Conservation (phyloP, 345 rosid species). For the Brassica incana region DNA sequence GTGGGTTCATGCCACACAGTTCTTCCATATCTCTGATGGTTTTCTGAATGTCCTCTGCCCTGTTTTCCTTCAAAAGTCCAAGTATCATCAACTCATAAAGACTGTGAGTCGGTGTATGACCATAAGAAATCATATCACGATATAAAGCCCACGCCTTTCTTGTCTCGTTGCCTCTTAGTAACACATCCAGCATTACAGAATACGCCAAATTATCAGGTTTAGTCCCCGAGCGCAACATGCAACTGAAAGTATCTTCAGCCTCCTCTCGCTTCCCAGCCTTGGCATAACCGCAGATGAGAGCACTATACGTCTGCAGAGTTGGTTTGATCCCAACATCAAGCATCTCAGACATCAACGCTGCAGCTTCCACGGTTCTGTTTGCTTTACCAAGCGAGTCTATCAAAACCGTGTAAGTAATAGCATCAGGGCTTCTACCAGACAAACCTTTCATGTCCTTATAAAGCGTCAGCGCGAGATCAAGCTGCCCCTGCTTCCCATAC, state of each 20-base stretch:
- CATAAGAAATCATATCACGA: conserved; percentile 64
- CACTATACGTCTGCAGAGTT: conserved; percentile 83
- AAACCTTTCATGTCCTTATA: conserved; percentile 75
- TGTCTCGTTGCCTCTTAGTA: conserved; percentile 60
- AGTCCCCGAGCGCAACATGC: conserved; percentile 79
- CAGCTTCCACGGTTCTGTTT: conserved; percentile 68
- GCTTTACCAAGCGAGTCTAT: conserved; percentile 95
- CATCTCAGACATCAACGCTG: conserved; percentile 88
- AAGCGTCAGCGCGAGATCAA: conserved; percentile 70
- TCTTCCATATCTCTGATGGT: conserved; percentile 72
- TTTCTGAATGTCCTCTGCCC: conserved; percentile 59
- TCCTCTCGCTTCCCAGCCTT: conserved; percentile 80
- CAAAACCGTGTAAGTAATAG: conserved; percentile 79
- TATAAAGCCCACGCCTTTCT: conserved; percentile 65
- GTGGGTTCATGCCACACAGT: conserved; percentile 60
- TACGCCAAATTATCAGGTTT: conserved; percentile 83
- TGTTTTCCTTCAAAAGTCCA: conserved; percentile 52
- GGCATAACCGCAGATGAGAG: conserved; percentile 93
- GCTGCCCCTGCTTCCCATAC: conserved; percentile 89
- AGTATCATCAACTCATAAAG: conserved; percentile 62
- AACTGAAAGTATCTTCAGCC: conserved; percentile 72
- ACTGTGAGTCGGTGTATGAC: conserved; percentile 53
- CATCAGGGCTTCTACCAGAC: conserved; percentile 76
- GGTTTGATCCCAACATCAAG: conserved; percentile 78
- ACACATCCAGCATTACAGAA: conserved; percentile 83